Base-by-base conservation (phyloP, 352 stramenopile species). In the Globisporangium nagaii region DNA sequence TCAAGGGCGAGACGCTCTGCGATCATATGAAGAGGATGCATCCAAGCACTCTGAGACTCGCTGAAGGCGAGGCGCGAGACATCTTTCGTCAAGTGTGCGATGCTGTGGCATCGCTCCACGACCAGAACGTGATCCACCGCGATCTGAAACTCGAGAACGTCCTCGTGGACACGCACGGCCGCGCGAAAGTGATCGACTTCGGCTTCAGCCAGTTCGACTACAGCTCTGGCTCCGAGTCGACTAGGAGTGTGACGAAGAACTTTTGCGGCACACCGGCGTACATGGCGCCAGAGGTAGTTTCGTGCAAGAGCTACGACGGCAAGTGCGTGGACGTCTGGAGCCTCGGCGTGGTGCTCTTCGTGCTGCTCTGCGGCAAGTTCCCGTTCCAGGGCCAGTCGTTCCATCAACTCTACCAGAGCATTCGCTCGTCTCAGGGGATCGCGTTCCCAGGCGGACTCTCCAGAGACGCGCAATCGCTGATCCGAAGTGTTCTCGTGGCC, bases 371-470 rank as follows among this genome's bases (percentile, higher is more conserved):
- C 6, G 74, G 71, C 7, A 61, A 62, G 11, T 75, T 77, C 24
- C 74, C 74, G n/a, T 98, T 98, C 66, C 97, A 98, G 56, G 67
- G 61, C 15, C 28, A 45, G 10, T 90, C 71, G n/a, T 53, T 86
- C 28, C 61, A 69, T 11, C 66, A 81, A 11, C 49, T 81, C 10
- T 76, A 79, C 56, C 56, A 68, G 40, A 70, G 65, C 10, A 76
- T 76, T 40, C 61, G 66, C 12, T 56, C 24, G 1, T 42, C 53
- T 4, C 34, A 28, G 34, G n/a, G n/a, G n/a, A 49, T 63, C 22
- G 20, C 47, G 17, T 63, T 76, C 34, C 51, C 57, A 7, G n/a
- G 24, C 3, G 32, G 27, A 15, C 48, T 88, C 4, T 84, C 74
- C 0, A 34, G 42, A 17, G 63, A 73, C 10, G 75, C 60, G 8